A percentile compares a stretch with the other conserved stretches of the same genome.
Conservation (phyloP, 2,329 filamentous ascomycete genomes). For the Apiospora marii region DNA sequence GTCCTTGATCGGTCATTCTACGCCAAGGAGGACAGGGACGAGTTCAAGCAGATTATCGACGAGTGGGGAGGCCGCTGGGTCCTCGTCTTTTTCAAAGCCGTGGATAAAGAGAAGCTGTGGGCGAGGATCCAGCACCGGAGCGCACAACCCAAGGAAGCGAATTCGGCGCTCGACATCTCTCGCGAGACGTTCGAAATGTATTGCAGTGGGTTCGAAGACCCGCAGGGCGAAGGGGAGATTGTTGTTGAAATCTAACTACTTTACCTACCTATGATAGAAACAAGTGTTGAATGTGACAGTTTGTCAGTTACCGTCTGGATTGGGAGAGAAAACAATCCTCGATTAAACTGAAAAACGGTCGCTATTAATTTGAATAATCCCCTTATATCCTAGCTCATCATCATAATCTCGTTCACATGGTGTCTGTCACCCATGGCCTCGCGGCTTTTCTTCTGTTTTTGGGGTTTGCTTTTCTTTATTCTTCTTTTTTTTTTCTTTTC, state of each 20-base stretch:
- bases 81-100: constrained; percentile 39
- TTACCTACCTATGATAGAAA: neutral
- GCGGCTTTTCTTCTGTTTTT: too few species aligned
- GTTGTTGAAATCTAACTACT: constrained; percentile 28
- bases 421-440: neutral
- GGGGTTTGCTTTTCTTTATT: too few species aligned
- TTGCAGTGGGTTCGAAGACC: constrained; percentile 36
- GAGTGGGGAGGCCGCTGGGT: constrained; percentile 40
- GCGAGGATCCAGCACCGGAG: constrained; percentile 40
- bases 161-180: constrained; percentile 35
- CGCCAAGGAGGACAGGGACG: constrained; percentile 40
- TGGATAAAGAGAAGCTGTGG: constrained; percentile 40
- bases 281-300: neutral
- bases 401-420: neutral
- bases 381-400: neutral
- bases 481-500: too few species aligned
- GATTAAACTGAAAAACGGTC: neutral
- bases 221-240: constrained; percentile 33
- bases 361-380: neutral
- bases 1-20: constrained; percentile 44
- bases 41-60: constrained; percentile 39
- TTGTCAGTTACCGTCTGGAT: neutral
- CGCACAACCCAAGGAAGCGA: constrained; percentile 39
- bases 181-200: constrained; percentile 34
- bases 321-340: neutral